Base-by-base conservation (phyloP, 768 basidiomycete species). In the Phallus indusiatus region DNA sequence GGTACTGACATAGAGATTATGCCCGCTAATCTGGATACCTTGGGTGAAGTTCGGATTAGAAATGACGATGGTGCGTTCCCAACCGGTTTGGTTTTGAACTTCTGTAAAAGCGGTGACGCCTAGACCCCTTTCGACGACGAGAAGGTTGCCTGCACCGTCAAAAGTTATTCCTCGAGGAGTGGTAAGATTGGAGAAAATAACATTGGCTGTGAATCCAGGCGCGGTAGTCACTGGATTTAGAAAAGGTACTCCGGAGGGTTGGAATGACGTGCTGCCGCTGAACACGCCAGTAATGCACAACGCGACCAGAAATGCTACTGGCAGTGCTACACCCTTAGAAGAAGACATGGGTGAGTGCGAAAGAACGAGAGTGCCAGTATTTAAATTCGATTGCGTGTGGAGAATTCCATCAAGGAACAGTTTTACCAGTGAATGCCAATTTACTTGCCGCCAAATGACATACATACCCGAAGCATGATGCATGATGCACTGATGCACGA, bases 41-140 rank as follows among this genome's bases (percentile, higher is more conserved):
- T 77, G 76, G 8, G 75, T 78, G 18, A 77, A 66, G 24, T 62
- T 63, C 10, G 71, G 33, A 59, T 75, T 75, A 24, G 65, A 55
- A 21, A 76, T 61, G 14, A 77, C 73, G 14, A 77, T 65, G 3
- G 67, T 71, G 1, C 76, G 72, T 28, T 65, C 37, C 72, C 66
- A 73, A 71, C 76, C 22, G 70, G 73, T 4, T 65, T 63, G 37
- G n/a, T 61, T 57, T 17, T 22, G 36, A 22, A 63, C 67, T 34
- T 56, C 53, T 11, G 62, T 70, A 62, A 75, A 75, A 6, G 73
- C 73, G 0, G 74, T 73, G n/a, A 78, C 67, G 11, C 76, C 76
- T 22, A 73, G 64, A 1, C 76, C 75, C 21, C 73, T 70, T 58
- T 78, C 76, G 33, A 78, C 71, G 10, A 76, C 75, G 16, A 78